Evolutionary conservation across 1,284 basidiomycete genomes (phyloP), one percentile per base, ranked within the genome.

Genomic region (Cryptococcus deneoformans): DNA sequence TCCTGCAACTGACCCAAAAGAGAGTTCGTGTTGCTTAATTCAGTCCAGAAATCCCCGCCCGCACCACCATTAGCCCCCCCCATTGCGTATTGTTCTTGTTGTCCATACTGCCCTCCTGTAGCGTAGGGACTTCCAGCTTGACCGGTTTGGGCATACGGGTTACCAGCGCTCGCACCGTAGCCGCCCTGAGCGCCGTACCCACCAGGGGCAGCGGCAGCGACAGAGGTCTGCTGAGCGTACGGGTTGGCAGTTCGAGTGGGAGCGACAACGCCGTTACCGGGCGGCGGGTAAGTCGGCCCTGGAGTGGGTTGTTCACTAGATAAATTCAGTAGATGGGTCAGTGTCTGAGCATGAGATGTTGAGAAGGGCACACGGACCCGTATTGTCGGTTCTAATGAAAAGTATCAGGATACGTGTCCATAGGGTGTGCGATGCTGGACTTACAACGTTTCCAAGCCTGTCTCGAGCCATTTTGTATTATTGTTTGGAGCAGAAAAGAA

Each of bases 11-110:
- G 63, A 37, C 63, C 63, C 46, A 78, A 59, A n/a, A 65, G 57
- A 11, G 57, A 52, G 50, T 73, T 71, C 46, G 69, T 70, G 3
- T 57, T 39, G 53, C 56, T 69, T 47, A 75, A 58, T 53, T 78
- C 72, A 14, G 60, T 47, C 77, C 76, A 78, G 53, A 78, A 78
- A 58, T 77, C 73, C 12, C 62, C 66, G 16, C 64, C 68, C 11
- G 39, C 58, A 35, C 46, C 65, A n/a, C 37, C 48, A 46, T 46
- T 58, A 10, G 48, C 64, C 36, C 67, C 72, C 5, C 68, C 73
- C 42, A 60, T 58, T 3, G 67, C 65, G 55, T 73, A 73, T 47
- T 64, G 59, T 56, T 74, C 63, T 58, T 77, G 75, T 61, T 77
- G 74, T n/a, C 73, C 70, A 60, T 75, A 73, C 54, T 65, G 64